Conservation (phyloP, 352 stramenopile genomes). For the Globisporangium polare region DNA sequence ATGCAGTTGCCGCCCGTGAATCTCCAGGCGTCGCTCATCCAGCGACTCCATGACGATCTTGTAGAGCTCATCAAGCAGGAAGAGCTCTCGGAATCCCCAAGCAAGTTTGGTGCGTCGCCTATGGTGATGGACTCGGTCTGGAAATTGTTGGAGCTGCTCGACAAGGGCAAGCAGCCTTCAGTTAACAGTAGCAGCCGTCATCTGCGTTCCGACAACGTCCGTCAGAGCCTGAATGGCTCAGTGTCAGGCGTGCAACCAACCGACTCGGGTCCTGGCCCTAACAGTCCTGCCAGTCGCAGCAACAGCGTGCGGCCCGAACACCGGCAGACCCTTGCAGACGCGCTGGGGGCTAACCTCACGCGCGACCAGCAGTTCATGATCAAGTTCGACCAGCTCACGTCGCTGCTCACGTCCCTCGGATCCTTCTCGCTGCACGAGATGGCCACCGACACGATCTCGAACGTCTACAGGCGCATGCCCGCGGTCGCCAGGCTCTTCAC, state of each 20-base stretch:
- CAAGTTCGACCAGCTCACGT: slow-evolving; percentile 64
- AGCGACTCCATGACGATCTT: slow-evolving; percentile 43
- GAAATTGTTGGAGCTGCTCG: slow-evolving; percentile 37
- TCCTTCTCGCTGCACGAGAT: slow-evolving; percentile 41
- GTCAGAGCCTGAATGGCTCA: background rate
- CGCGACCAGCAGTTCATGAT: slow-evolving; percentile 57
- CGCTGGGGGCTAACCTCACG: slow-evolving; percentile 25
- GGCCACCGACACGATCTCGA: slow-evolving; percentile 49
- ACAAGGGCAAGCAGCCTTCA: slow-evolving; percentile 17
- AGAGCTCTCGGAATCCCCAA: slow-evolving; percentile 1
- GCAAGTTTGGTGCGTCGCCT: slow-evolving; percentile 15
- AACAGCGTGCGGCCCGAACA: slow-evolving; percentile 1
- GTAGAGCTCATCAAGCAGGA: slow-evolving; percentile 58
- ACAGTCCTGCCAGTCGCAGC: background rate
- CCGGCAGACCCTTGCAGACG: slow-evolving; percentile 7
- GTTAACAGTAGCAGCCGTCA: background rate
- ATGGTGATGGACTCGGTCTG: slow-evolving; percentile 13
- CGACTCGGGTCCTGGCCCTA: background rate
- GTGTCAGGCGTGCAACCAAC: background rate
- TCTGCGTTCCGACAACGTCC: background rate
- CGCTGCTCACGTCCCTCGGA: slow-evolving; percentile 33
- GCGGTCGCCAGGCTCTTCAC: slow-evolving; percentile 41
- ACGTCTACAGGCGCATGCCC: slow-evolving; percentile 43
- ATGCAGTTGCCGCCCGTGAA: slow-evolving; percentile 4
- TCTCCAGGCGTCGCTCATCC: slow-evolving; percentile 19